Evolutionary conservation across 1,284 basidiomycete species (phyloP).

Genomic region (Ceratobasidium papillatum): DNA sequence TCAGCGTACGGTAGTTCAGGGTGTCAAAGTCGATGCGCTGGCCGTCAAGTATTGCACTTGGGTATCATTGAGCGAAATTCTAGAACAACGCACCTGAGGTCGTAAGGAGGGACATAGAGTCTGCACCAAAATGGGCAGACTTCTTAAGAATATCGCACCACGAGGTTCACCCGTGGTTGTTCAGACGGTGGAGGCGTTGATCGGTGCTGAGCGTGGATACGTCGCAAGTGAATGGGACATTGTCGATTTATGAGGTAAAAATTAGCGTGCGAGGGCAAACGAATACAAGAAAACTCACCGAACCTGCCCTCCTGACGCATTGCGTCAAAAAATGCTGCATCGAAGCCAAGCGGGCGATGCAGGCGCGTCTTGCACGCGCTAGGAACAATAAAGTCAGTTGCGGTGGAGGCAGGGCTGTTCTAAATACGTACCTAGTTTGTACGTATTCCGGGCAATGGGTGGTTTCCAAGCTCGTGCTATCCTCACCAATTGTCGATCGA

Average conservation of each 20-base stretch:
- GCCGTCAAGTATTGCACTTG: not conserved
- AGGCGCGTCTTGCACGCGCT: not conserved
- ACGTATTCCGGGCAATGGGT: not conserved
- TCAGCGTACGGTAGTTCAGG: too few relatives aligned
- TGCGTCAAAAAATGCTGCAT: not conserved
- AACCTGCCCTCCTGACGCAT: not conserved
- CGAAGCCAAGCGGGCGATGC: not conserved
- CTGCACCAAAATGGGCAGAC: not conserved
- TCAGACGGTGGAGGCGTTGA: not conserved
- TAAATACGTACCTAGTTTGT: not conserved
- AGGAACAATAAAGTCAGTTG: not conserved
- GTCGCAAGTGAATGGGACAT: not conserved
- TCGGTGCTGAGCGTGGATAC: not conserved
- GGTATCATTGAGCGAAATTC: not conserved
- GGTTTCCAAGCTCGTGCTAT: too few relatives aligned
- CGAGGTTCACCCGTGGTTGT: not conserved
- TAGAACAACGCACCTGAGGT: not conserved
- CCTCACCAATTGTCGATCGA: too few relatives aligned
- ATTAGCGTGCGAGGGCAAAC: not conserved
- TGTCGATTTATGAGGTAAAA: not conserved
- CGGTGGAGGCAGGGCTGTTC: not conserved
- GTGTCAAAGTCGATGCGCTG: too few relatives aligned
- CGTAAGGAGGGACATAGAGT: not conserved
- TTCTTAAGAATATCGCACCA: constrained; percentile 13
- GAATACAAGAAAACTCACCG: not conserved